These are phyloP conservation scores for Hericium rajendrae DNA, from an alignment of 768 basidiomycete genomes.

Conservation along the genomic window DNA sequence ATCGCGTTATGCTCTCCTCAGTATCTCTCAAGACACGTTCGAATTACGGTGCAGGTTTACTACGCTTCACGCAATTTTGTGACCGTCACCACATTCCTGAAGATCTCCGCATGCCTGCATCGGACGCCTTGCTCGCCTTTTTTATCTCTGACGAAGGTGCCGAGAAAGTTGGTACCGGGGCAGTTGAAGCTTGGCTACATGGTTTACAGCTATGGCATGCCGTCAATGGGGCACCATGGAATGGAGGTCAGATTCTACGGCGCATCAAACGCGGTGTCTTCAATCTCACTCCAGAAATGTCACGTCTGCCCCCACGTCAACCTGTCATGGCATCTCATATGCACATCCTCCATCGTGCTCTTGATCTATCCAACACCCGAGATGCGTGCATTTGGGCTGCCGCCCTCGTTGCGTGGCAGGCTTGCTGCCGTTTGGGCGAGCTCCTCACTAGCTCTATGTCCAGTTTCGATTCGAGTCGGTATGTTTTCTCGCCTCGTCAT, in stretches of 20 bases:
- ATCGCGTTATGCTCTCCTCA: no score
- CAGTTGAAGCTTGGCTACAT: conserved; percentile 28
- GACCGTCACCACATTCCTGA: conserved; percentile 25
- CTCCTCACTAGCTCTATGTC: no score
- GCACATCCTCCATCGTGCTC: conserved; percentile 13
- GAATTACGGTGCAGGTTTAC: no score
- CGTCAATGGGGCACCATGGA: conserved; percentile 28
- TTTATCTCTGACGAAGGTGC: conserved; percentile 10
- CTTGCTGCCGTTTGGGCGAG: no score
- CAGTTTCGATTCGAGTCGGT: no score
- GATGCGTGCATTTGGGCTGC: conserved; percentile 25
- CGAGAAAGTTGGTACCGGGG: not conserved
- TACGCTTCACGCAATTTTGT: conserved; percentile 20
- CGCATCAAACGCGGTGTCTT: conserved; percentile 23
- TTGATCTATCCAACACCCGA: conserved; percentile 22
- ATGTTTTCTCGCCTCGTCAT: no score
- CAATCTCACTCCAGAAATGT: conserved; percentile 20
- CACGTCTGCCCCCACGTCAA: conserved; percentile 11
- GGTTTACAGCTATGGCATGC: conserved; percentile 38
- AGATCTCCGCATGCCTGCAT: conserved; percentile 19
- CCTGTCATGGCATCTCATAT: conserved; percentile 24
- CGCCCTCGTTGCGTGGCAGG: no score
- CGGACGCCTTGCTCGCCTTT: conserved; percentile 13
- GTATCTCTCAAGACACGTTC: no score
- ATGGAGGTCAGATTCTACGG: conserved; percentile 17